Evolutionary conservation across 352 stramenopile species (phyloP).

Genomic region (Elongisporangium senticosum): DNA sequence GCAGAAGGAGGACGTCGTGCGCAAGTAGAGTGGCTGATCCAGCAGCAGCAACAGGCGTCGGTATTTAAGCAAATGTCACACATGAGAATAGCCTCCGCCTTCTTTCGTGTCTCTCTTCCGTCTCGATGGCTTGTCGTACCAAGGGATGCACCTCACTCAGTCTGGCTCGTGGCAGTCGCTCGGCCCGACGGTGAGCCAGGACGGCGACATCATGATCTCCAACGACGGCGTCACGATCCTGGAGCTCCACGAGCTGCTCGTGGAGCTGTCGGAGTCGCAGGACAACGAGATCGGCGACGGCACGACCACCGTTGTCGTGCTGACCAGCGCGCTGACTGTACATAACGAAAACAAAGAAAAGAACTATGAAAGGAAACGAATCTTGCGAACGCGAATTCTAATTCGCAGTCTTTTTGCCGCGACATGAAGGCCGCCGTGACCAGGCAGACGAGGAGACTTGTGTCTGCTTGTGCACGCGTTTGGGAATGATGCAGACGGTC

Average conservation of each 20-base stretch:
- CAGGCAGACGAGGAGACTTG: too few relatives aligned
- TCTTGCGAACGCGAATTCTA: too few relatives aligned
- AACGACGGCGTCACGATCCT: slow-evolving; percentile 99
- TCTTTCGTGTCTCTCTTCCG: neutral
- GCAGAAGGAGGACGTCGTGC: slow-evolving; percentile 63
- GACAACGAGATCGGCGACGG: slow-evolving; percentile 99
- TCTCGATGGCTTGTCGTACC: too few relatives aligned
- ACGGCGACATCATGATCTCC: slow-evolving; percentile 99
- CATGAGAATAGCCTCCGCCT: slow-evolving; percentile 1
- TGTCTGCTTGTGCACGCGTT: too few relatives aligned
- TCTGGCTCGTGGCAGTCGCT: slow-evolving; percentile 59
- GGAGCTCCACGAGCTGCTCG: slow-evolving; percentile 97
- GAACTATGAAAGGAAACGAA: too few relatives aligned
- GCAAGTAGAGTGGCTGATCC: slow-evolving; percentile 29
- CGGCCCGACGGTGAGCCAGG: slow-evolving; percentile 97
- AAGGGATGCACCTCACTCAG: too few relatives aligned
- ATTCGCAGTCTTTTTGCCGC: too few relatives aligned
- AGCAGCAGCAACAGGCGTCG: neutral
- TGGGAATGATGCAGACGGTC: too few relatives aligned
- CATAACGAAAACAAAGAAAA: too few relatives aligned
- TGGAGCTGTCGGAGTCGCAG: slow-evolving; percentile 98
- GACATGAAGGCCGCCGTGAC: too few relatives aligned
- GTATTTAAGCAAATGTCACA: neutral
- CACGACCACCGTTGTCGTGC: slow-evolving; percentile 98
- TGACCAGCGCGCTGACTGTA: slow-evolving; percentile 95